Evolutionary conservation across 306 rosid species (phyloP), one percentile per base, ranked within the genome.

Genomic region (Ormosia emarginata): DNA sequence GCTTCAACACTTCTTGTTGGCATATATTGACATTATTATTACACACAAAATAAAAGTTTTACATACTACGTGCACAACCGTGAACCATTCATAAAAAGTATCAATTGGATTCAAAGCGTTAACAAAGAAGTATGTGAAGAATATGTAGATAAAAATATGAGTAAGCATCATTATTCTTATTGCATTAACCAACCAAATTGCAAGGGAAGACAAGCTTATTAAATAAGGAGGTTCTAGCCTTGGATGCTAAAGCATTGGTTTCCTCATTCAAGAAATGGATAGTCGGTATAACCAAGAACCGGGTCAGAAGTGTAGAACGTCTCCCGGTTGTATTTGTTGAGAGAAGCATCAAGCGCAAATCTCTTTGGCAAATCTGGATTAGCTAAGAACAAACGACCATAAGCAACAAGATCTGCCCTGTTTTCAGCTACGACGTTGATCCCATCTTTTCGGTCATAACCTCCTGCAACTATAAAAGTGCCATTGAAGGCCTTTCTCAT

Each of bases 351-450:
- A 12, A 88, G 82, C 29, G 82, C 85, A 81, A 85, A 92, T 86
- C 97, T 84, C 79, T 82, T 92, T 0, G 97, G 91, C 74, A 92
- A 87, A 84, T 92, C 94, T 13, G 91, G 97, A 79, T 90, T 92
- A 17, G 94, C 90, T 80, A 92, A 70, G 86, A 90, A 90, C 34
- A 3, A 18, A 70, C 87, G 84, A 73, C 87, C 87, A 72, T 78
- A 83, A 9, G 74, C 83, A 78, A 83, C 75, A 65, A 83, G 91
- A 83, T 92, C 91, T 32, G 85, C 74, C 6, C 71, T 84, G 17
- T 79, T 46, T 71, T 90, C 89, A 47, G 73, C 90, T 17, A 90
- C 37, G 3, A 90, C 92, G 0, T 84, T 76, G 63, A 61, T 89
- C 74, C 94, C 94, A 4, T 89, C 91, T 32, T 89, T 66, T 34